A percentile compares a stretch with the other conserved stretches of the same genome.
Evolutionary conservation across 768 basidiomycete species (phyloP).

Genomic region (Cantharellus anzutake): DNA sequence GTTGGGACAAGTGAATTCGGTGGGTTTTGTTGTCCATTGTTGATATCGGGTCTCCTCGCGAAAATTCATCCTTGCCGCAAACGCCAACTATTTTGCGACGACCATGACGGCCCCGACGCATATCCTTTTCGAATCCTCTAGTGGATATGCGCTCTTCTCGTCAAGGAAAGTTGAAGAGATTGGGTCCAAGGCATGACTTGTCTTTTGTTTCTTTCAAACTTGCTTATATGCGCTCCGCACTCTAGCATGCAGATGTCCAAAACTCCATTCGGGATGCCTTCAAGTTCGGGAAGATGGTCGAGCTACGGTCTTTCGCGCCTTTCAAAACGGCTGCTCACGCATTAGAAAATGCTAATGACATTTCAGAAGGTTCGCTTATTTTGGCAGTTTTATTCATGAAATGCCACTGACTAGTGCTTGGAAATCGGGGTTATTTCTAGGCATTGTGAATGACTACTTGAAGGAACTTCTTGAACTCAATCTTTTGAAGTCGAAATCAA

Average conservation of each 20-base stretch:
- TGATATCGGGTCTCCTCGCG: too few species aligned
- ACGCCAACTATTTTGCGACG: too few species aligned
- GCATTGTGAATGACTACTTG: conserved; percentile 69
- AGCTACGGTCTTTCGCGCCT: conserved; percentile 75
- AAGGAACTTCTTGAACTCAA: conserved; percentile 74
- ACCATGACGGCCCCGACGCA: conserved; percentile 29
- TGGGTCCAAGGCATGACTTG: conserved; percentile 38
- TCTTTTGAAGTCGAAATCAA: conserved; percentile 46
- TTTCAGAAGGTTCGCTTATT: conserved; percentile 64
- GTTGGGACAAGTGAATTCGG: too few species aligned
- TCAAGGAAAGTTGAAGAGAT: conserved; percentile 76
- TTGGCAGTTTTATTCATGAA: not conserved
- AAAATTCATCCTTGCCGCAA: too few species aligned
- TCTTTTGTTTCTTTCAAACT: not conserved
- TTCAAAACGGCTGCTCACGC: conserved; percentile 90
- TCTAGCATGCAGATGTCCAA: conserved; percentile 38
- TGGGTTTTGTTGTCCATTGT: too few species aligned
- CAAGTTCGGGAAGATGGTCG: conserved; percentile 86
- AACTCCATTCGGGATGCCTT: conserved; percentile 69
- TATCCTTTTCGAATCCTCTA: conserved; percentile 81
- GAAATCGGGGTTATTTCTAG: conserved; percentile 21
- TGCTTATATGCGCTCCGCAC: not conserved
- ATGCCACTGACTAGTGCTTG: not conserved
- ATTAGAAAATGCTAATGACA: conserved; percentile 86
- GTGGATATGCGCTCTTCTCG: conserved; percentile 86